Evolutionary conservation across 345 rosid species (phyloP).

Genomic region (Melastoma malabathricum): DNA sequence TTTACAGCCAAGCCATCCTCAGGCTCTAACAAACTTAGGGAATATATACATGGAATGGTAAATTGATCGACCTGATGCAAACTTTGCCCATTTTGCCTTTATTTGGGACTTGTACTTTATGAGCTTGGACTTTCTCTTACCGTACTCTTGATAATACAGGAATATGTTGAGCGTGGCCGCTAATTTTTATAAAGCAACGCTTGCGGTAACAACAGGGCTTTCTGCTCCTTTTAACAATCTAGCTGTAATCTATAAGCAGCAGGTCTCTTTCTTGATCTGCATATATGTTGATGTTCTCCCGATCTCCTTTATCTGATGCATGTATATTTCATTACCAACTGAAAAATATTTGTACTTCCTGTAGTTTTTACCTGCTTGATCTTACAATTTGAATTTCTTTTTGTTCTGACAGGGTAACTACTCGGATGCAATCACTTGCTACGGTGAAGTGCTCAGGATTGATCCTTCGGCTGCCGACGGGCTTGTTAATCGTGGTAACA

Average conservation of each 20-base stretch:
- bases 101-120: not conserved
- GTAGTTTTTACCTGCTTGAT: too few relatives aligned
- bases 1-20: constrained; percentile 86
- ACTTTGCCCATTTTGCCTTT: not conserved
- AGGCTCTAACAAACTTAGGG: constrained; percentile 95
- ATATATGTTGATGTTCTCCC: not conserved
- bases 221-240: constrained; percentile 97
- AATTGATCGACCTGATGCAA: constrained; percentile 4
- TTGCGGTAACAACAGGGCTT: constrained; percentile 81
- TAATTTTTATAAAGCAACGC: constrained; percentile 73
- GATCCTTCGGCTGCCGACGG: constrained; percentile 99
- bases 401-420: constrained; percentile 67
- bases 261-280: constrained; percentile 31
- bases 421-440: constrained; percentile 90
- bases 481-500: constrained; percentile 93
- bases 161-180: constrained; percentile 76
- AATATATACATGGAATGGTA: constrained; percentile 99
- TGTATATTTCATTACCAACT: too few relatives aligned
- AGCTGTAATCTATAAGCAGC: constrained; percentile 94
- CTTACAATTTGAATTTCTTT: constrained; percentile 3
- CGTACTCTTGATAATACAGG: constrained; percentile 31
- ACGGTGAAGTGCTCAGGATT: constrained; percentile 91
- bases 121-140: not conserved
- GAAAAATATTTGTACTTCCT: too few relatives aligned
- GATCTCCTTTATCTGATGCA: too few relatives aligned